phyloP scores from a whole-genome alignment of 192 early-diverging fungal species.

The Backusella liffmaniae region DNA sequence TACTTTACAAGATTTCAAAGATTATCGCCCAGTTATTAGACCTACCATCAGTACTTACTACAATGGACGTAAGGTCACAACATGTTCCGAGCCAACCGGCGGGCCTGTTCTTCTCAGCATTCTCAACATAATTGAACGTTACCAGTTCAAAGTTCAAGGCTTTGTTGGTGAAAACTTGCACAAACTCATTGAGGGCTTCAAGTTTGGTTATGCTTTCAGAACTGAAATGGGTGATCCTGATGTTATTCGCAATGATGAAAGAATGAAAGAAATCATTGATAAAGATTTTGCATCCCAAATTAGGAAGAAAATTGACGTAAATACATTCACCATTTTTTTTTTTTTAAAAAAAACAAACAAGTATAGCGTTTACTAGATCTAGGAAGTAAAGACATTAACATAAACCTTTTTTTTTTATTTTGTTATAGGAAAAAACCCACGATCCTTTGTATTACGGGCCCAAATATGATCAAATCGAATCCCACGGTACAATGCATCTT shows the following conservation, averaged over 20 bases:
- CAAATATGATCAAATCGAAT: slow-evolving; percentile 68
- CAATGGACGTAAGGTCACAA: slow-evolving; percentile 74
- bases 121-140: slow-evolving; percentile 88
- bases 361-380: neutral
- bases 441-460: slow-evolving; percentile 76
- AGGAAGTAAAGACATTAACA: neutral
- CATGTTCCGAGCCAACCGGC: slow-evolving; percentile 73
- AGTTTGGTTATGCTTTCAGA: slow-evolving; percentile 82
- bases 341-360: neutral
- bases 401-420: neutral
- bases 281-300: slow-evolving; percentile 67
- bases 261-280: slow-evolving; percentile 61
- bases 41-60: slow-evolving; percentile 68
- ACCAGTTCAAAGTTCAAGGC: slow-evolving; percentile 59
- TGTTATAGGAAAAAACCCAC: slow-evolving; percentile 50
- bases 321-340: slow-evolving; percentile 11
- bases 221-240: slow-evolving; percentile 82
- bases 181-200: slow-evolving; percentile 83
- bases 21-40: slow-evolving; percentile 62
- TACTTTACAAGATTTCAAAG: slow-evolving; percentile 68
- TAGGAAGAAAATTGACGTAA: slow-evolving; percentile 71
- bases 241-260: slow-evolving; percentile 59
- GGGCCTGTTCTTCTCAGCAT: slow-evolving; percentile 75
- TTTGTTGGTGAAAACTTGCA: slow-evolving; percentile 70
- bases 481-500: slow-evolving; percentile 92